These are phyloP conservation scores for Mycena pura DNA, from an alignment of 768 basidiomycete species.

Conservation along the genomic window DNA sequence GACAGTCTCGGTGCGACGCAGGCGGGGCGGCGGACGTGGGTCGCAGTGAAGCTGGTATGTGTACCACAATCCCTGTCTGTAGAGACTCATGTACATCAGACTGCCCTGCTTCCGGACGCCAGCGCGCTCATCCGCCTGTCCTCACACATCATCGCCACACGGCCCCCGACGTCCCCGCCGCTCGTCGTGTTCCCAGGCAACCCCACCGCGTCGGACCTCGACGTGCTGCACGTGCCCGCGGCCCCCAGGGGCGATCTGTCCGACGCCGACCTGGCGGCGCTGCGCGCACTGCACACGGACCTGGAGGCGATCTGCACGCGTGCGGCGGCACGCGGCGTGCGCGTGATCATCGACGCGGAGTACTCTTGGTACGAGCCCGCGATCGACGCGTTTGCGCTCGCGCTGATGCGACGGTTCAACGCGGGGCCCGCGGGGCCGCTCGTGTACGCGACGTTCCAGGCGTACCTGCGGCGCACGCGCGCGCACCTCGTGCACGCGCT, in stretches of 20 bases:
- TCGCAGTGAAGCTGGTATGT: conserved; percentile 83
- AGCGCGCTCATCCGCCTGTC: conserved; percentile 69
- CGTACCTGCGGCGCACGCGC: conserved; percentile 83
- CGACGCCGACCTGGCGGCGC: conserved; percentile 60
- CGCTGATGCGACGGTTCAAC: conserved; percentile 83
- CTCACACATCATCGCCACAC: conserved; percentile 55
- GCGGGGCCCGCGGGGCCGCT: conserved; percentile 63
- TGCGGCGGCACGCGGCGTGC: conserved; percentile 68
- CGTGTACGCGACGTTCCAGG: conserved; percentile 88
- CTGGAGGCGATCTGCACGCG: conserved; percentile 67
- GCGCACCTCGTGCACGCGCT: conserved; percentile 71
- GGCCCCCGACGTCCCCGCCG: conserved; percentile 37
- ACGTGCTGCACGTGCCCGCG: conserved; percentile 45
- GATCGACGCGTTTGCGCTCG: conserved; percentile 78
- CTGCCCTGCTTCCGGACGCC: conserved; percentile 71
- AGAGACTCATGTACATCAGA: conserved; percentile 44
- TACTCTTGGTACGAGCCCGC: conserved; percentile 86
- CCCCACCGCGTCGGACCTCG: conserved; percentile 64
- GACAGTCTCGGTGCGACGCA: conserved; percentile 42
- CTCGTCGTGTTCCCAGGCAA: conserved; percentile 70
- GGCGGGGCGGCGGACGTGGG: conserved; percentile 70
- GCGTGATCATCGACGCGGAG: conserved; percentile 86
- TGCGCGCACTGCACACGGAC: conserved; percentile 67
- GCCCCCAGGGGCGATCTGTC: conserved; percentile 41
- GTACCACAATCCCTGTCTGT: neutral